Conservation (phyloP, 2,329 filamentous ascomycete genomes). For the Elsinoe ampelina region DNA sequence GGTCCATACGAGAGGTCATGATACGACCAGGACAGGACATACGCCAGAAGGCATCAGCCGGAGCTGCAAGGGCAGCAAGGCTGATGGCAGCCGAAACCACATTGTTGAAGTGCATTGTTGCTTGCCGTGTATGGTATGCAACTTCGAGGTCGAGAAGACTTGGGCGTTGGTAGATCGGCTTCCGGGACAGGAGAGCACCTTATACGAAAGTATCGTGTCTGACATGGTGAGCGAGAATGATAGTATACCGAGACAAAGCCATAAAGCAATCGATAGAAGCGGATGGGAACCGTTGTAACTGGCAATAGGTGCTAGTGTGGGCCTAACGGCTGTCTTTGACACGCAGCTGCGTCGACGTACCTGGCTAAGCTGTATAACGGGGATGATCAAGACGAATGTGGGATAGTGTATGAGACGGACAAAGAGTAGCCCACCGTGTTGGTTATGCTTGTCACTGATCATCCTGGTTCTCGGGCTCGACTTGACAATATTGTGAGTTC, state of each 20-base stretch:
- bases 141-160: conserved; percentile 2
- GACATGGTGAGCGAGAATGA: background rate
- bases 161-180: conserved; percentile 11
- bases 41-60: conserved; percentile 57
- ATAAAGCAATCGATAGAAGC: conserved; percentile 13
- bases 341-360: conserved; percentile 9
- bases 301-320: conserved; percentile 12
- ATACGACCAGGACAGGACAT: conserved; percentile 59
- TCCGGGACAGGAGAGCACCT: conserved; percentile 7
- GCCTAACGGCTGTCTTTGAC: conserved; percentile 14
- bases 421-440: conserved; percentile 1
- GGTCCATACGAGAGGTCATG: conserved; percentile 53
- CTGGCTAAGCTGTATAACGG: conserved; percentile 8
- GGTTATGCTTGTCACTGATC: background rate
- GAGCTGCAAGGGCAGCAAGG: conserved; percentile 26
- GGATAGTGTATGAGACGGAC: conserved; percentile 1
- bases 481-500: background rate
- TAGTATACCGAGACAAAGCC: conserved; percentile 14
- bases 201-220: conserved; percentile 12
- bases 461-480: background rate
- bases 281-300: conserved; percentile 12
- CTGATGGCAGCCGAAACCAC: conserved; percentile 18
- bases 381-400: background rate
- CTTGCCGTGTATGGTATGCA: conserved; percentile 8
- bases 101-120: conserved; percentile 15